A percentile compares a stretch with the other conserved stretches of the same genome.
These are phyloP conservation scores for Boletus bicolor DNA, from an alignment of 768 basidiomycete genomes.

Conservation along the genomic window DNA sequence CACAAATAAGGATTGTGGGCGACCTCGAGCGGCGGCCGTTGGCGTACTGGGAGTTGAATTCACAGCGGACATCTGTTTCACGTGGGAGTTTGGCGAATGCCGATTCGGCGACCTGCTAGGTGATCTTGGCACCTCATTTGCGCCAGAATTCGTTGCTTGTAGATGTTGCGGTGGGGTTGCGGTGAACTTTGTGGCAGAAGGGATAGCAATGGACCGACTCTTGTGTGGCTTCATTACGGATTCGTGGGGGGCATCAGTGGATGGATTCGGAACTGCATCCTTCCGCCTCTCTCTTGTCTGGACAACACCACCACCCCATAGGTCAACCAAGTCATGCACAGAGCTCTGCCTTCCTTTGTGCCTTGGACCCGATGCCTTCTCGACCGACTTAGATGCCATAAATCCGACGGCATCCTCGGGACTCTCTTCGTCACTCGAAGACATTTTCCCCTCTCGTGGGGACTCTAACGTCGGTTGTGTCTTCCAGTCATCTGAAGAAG, in stretches of 20 bases:
- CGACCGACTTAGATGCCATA: slow-evolving; percentile 17
- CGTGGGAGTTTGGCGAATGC: slow-evolving; percentile 27
- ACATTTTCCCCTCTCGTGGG: slow-evolving; percentile 31
- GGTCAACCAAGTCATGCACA: slow-evolving; percentile 77
- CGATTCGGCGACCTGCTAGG: slow-evolving; percentile 31
- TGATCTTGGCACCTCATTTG: slow-evolving; percentile 21
- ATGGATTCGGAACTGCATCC: slow-evolving; percentile 17
- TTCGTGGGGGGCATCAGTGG: slow-evolving; percentile 17
- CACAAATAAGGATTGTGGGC: slow-evolving; percentile 82
- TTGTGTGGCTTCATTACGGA: slow-evolving; percentile 16
- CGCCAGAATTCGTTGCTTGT: slow-evolving; percentile 16
- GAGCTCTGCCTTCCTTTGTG: slow-evolving; percentile 66
- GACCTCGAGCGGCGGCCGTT: slow-evolving; percentile 44
- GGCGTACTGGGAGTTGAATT: slow-evolving; percentile 22
- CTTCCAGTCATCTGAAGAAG: slow-evolving; percentile 49
- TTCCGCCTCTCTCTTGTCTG: slow-evolving; percentile 44
- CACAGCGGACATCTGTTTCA: slow-evolving; percentile 30
- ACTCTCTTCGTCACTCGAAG: slow-evolving; percentile 56
- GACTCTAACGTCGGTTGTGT: slow-evolving; percentile 30
- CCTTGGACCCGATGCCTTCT: slow-evolving; percentile 29
- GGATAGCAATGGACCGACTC: slow-evolving; percentile 17
- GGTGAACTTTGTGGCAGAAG: slow-evolving; percentile 19
- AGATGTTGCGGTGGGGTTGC: slow-evolving; percentile 27
- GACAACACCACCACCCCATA: slow-evolving; percentile 62
- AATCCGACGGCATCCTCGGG: slow-evolving; percentile 46